Base-by-base conservation (phyloP, 371 early-diverging fungal genomes). In the Apophysomyces variabilis region DNA sequence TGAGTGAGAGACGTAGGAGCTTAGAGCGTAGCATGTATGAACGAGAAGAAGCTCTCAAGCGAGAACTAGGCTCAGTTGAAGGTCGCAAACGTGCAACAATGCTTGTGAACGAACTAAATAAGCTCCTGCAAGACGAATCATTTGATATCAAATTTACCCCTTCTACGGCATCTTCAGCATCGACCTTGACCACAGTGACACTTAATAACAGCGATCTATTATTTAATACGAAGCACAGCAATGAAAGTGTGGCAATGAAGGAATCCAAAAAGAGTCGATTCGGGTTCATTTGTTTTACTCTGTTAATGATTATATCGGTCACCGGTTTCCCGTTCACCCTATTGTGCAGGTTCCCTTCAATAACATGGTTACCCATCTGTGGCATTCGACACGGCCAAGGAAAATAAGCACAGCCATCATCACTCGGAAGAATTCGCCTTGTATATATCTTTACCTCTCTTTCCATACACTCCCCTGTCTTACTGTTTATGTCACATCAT, bases 1-100 rank as follows among this genome's bases (percentile, higher is more conserved):
- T 74, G 37, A 65, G 68, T 44, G 74, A 74, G 16, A 68, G 70
- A 58, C 69, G 70, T 41, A 67, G 66, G 35, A 26, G 39, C 50
- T 54, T 63, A 38, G 63, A 46, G 26, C 63, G 50, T 14, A 62
- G 35, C 47, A 71, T 71, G 66, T 57, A 66, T 58, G 65, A 71
- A 44, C 66, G 65, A 4, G 71, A 66, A 45, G 43, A 56, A 35
- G 66, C 54, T 6, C 46, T 71, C 14, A 47, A 36, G 60, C 32
- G 47, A 7, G 67, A 66, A 37, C 54, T 71, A 12, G 57, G 57
- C 3, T 67, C 64, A 9, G 64, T 64, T 1, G 71, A 66, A 18
- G 57, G 71, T 11, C 36, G 66, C 3, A 66, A 61, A 56, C 66
- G 71, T 13, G 61, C 61, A 26, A 64, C 54, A 21, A 45, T 66